Conservation (phyloP, 2,329 filamentous ascomycete species). For the Neonectria coccinea region DNA sequence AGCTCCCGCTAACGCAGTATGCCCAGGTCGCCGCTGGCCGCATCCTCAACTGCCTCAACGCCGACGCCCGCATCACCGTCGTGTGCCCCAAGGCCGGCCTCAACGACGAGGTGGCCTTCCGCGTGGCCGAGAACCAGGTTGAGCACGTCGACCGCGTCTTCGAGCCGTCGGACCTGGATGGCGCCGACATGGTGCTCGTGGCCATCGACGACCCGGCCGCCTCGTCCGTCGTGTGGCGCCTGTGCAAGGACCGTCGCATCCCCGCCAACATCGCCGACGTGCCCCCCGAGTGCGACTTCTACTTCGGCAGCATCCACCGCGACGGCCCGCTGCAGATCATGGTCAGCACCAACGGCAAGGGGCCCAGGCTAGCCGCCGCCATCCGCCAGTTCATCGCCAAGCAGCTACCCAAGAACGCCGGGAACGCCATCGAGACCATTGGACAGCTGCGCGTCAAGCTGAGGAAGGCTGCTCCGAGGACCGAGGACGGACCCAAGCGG, state of each 20-base stretch:
- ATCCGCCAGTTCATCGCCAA: slow-evolving; percentile 85
- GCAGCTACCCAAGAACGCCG: slow-evolving; percentile 80
- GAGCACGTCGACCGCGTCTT: slow-evolving; percentile 86
- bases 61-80: slow-evolving; percentile 90
- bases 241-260: slow-evolving; percentile 87
- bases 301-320: slow-evolving; percentile 95
- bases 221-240: slow-evolving; percentile 91
- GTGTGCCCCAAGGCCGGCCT: slow-evolving; percentile 84
- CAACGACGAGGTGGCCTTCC: slow-evolving; percentile 88
- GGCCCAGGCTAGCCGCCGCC: slow-evolving; percentile 88
- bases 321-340: slow-evolving; percentile 97
- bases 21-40: slow-evolving; percentile 91
- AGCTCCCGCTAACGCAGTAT: neutral
- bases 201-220: slow-evolving; percentile 93
- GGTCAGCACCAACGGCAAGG: slow-evolving; percentile 98
- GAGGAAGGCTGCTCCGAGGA: slow-evolving; percentile 77
- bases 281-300: slow-evolving; percentile 96
- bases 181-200: slow-evolving; percentile 86
- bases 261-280: slow-evolving; percentile 98
- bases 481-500: slow-evolving; percentile 82
- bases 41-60: slow-evolving; percentile 93
- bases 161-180: slow-evolving; percentile 86
- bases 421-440: slow-evolving; percentile 86
- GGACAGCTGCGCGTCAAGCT: slow-evolving; percentile 84
- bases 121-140: slow-evolving; percentile 80